Percentiles rank a stretch among this genome's conserved stretches.
Conservation (phyloP, 2,329 filamentous ascomycete genomes). For the Zalaria sp. region DNA sequence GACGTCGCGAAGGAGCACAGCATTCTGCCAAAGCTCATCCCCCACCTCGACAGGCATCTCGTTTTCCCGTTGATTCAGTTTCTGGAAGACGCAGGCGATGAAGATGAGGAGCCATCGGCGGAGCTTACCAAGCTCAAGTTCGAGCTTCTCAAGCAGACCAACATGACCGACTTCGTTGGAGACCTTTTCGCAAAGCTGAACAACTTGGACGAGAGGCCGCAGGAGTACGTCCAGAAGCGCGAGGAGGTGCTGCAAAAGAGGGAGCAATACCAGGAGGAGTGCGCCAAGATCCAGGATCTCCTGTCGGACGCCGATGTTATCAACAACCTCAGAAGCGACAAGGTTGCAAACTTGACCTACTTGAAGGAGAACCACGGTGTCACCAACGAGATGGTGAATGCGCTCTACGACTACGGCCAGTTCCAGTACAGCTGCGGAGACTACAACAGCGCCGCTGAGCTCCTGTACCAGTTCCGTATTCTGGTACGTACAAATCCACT, state of each 20-base stretch:
- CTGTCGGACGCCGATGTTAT: slow-evolving; percentile 82
- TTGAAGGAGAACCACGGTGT: slow-evolving; percentile 94
- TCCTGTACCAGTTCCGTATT: slow-evolving; percentile 95
- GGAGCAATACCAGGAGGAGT: slow-evolving; percentile 75
- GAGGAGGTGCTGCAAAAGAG: slow-evolving; percentile 75
- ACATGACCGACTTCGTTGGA: slow-evolving; percentile 98
- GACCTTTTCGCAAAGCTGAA: slow-evolving; percentile 83
- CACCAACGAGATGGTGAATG: slow-evolving; percentile 88
- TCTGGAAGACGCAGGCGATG: slow-evolving; percentile 61
- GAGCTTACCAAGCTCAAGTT: slow-evolving; percentile 75
- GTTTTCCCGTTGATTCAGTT: slow-evolving; percentile 96
- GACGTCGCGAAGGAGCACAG: slow-evolving; percentile 59
- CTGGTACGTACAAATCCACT: slow-evolving; percentile 30
- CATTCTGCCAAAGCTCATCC: slow-evolving; percentile 78
- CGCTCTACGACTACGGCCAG: slow-evolving; percentile 87
- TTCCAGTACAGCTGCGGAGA: slow-evolving; percentile 97
- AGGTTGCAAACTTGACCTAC: slow-evolving; percentile 96
- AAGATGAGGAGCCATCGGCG: slow-evolving; percentile 63
- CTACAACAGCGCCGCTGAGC: slow-evolving; percentile 77
- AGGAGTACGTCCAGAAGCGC: slow-evolving; percentile 78
- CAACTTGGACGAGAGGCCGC: slow-evolving; percentile 59
- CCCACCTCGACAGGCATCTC: slow-evolving; percentile 86
- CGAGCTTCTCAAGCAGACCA: slow-evolving; percentile 87
- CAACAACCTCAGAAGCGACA: slow-evolving; percentile 82
- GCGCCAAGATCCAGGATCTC: slow-evolving; percentile 74